Evolutionary conservation across 2,329 filamentous ascomycete genomes (phyloP).

Genomic region (Penicillium sumatraense): DNA sequence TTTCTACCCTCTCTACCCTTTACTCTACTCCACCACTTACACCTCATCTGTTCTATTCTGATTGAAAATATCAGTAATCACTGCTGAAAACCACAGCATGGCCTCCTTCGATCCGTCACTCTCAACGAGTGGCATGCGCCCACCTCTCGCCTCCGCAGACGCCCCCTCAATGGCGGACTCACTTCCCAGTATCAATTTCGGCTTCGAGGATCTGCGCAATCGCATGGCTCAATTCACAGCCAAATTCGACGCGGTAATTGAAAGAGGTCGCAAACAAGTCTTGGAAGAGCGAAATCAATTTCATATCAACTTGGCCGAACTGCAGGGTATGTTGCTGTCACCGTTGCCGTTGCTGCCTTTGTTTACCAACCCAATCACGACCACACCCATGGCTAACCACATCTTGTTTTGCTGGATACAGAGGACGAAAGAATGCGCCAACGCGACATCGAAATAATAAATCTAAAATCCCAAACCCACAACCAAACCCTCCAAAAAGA

Average conservation of each 20-base stretch:
- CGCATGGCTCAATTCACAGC: conserved; percentile 92
- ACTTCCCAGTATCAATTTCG: conserved; percentile 90
- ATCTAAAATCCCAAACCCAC: conserved; percentile 60
- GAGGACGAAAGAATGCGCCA: conserved; percentile 92
- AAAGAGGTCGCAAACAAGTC: conserved; percentile 84
- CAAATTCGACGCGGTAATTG: conserved; percentile 92
- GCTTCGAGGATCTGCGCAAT: conserved; percentile 92
- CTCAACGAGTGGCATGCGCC: conserved; percentile 58
- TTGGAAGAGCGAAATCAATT: conserved; percentile 94
- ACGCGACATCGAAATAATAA: conserved; percentile 79
- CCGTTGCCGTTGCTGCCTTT: background rate
- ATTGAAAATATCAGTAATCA: too few species aligned
- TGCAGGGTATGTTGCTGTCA: conserved; percentile 69
- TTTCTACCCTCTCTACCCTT: too few species aligned
- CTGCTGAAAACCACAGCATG: conserved; percentile 30
- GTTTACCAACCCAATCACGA: background rate
- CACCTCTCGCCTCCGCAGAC: conserved; percentile 55
- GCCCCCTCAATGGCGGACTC: conserved; percentile 66
- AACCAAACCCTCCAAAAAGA: conserved; percentile 62
- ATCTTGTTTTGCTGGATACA: conserved; percentile 45
- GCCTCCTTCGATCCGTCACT: conserved; percentile 61
- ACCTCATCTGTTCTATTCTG: too few species aligned
- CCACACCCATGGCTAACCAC: too few species aligned
- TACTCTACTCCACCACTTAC: too few species aligned
- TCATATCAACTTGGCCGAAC: conserved; percentile 83